A percentile compares a stretch with the other conserved stretches of the same genome.
Evolutionary conservation across 352 stramenopile genomes (phyloP).

Genomic region (Phytophthora rubi): DNA sequence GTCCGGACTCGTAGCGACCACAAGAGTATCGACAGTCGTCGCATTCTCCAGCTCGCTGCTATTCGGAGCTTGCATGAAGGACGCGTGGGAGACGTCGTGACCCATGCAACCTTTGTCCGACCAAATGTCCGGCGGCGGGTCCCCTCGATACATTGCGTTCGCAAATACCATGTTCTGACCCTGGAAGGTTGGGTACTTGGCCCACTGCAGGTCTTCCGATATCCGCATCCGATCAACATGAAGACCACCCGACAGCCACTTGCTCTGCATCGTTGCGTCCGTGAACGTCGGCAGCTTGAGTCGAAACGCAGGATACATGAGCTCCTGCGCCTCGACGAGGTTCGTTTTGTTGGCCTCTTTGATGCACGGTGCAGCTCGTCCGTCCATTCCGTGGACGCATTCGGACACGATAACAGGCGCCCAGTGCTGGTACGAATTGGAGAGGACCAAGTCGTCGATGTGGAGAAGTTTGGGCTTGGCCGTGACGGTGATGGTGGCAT

Average conservation of each 20-base stretch:
- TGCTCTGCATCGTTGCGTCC: conserved; percentile 1
- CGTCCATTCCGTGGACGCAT: conserved; percentile 37
- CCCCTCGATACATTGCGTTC: conserved; percentile 28
- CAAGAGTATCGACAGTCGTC: conserved; percentile 27
- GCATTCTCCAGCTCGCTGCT: conserved; percentile 1
- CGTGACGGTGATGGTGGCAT: background rate
- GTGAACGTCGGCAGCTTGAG: conserved; percentile 28
- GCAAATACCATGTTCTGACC: conserved; percentile 38
- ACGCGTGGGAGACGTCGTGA: conserved; percentile 24
- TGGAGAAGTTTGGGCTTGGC: conserved; percentile 20
- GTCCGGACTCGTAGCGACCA: conserved; percentile 34
- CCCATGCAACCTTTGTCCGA: conserved; percentile 33
- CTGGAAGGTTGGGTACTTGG: conserved; percentile 26
- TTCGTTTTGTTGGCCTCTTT: conserved; percentile 30
- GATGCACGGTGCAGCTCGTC: conserved; percentile 26
- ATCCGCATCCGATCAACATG: conserved; percentile 32
- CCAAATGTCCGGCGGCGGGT: conserved; percentile 34
- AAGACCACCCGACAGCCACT: conserved; percentile 26
- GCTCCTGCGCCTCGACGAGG: conserved; percentile 35
- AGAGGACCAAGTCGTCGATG: conserved; percentile 29
- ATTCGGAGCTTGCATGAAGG: conserved; percentile 23
- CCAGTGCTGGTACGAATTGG: conserved; percentile 33
- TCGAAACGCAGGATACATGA: conserved; percentile 33
- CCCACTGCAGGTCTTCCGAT: conserved; percentile 30
- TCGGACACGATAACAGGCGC: conserved; percentile 33